Base-by-base conservation (phyloP, 495 filamentous ascomycete genomes). In the Podospora pseudopauciseta region DNA sequence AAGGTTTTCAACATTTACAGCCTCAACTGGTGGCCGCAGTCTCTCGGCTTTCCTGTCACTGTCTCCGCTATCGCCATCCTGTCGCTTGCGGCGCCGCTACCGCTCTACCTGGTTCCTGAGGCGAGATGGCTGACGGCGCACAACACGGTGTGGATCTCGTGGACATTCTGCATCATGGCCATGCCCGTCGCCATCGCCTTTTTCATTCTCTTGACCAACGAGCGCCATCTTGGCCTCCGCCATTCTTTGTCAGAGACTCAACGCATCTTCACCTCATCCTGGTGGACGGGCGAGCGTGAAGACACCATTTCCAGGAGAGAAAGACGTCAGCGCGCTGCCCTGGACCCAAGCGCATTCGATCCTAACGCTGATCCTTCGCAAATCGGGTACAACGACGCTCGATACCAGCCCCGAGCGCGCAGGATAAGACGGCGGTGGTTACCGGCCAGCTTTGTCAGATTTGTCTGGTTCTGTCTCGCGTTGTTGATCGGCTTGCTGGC, bases 1-100 rank as follows among this genome's bases (percentile, higher is more conserved):
- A 89, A 89, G 68, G 80, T 89, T 1, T 89, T 89, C 74, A 89
- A 89, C 74, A 78, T 89, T 27, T 89, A 89, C 76, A 86, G 84
- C 57, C 78, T 89, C 34, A 87, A 87, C 75, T 87, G 85, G 85
- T 89, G 87, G 87, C 87, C 87, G 7, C 77, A 81, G 32, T 82
- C 82, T 30, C 78, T 88, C 9, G 87, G 87, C 6, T 88, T 89
- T 64, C 84, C 86, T 63, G 91, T 99, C 54, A 96, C 95, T 3
- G 98, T 99, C 77, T 97, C 93, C 6, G 91, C 97, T 72, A 98
- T 99, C 80, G 83, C 98, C 75, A 93, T 99, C 68, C 92, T 99
- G 53, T 96, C 95, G 1, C 97, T 98, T 72, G 95, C 93, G 65
- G 95, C 79, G 5, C 85, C 87, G 0, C 81, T 89, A 13, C 83